Base-by-base conservation (phyloP, 2,329 filamentous ascomycete genomes). In the Fusarium pseudocircinatum region DNA sequence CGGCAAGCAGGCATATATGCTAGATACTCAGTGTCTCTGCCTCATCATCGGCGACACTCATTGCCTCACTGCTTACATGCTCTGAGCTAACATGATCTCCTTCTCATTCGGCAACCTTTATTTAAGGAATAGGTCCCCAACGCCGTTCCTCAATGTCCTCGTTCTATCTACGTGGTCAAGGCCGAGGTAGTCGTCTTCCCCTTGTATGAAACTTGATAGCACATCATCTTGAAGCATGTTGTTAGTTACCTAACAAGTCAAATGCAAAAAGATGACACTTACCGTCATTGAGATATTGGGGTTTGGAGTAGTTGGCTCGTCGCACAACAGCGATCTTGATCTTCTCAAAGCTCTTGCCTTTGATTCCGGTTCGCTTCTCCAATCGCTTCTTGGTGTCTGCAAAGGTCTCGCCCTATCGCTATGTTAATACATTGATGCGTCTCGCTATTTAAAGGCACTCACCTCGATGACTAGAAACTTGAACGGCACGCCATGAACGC, bases 301-400 rank as follows among this genome's bases (percentile, higher is more conserved):
- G 93, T 79, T 93, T 94, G 43, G 93, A 91, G 82, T 94, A 97
- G 46, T 86, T 86, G 58, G 90, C 87, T 80, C 93, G 87, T 81
- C 91, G 87, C 58, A 98, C 89, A 37, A 97, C 83, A 12, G 95
- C 93, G 85, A 99, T 98, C 83, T 97, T 98, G 83, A 99, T 96
- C 87, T 98, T 98, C 83, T 99, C 96, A 76, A 99, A 95, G 74
- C 94, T 94, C 87, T 99, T 99, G 82, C 96, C 97, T 83, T 98
- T 98, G 84, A 99, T 92, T 32, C 95, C 95, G 2, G 94, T 97
- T 67, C 96, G 89, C 82, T 95, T 96, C 76, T 96, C 95, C 8
- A 99, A 86, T n/a, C 96, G 91, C 84, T 97, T 94, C 85, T 96
- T 98, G 47, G 95, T 98, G 39, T 98, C 94, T 66, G 90, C 91